phyloP scores from a whole-genome alignment of 2,329 filamentous ascomycete genomes.

The Malbranchea zuffiana region DNA sequence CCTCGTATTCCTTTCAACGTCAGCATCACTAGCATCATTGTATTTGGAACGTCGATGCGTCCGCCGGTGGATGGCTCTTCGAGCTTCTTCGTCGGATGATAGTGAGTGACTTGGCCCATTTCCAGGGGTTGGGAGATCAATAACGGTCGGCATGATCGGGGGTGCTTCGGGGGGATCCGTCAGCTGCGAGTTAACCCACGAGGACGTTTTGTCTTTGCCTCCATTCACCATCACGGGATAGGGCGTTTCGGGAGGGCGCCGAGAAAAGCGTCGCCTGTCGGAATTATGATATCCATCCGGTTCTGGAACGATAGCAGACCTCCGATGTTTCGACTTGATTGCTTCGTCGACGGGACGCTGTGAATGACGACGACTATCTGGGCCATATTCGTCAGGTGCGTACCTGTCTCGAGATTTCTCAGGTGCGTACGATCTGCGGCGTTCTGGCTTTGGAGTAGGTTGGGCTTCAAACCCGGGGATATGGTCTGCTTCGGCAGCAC shows the following conservation, averaged over 20 bases:
- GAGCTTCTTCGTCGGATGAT: conserved; percentile 35
- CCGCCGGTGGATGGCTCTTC: conserved; percentile 28
- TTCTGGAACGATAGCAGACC: conserved; percentile 23
- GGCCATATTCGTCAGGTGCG: conserved; percentile 20
- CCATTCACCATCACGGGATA: conserved; percentile 25
- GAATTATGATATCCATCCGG: conserved; percentile 26
- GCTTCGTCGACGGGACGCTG: conserved; percentile 25
- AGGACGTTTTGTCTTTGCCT: conserved; percentile 39
- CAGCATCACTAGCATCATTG: conserved; percentile 30
- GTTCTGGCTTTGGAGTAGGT: conserved; percentile 19
- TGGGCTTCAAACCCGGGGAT: conserved; percentile 11
- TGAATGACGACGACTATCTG: conserved; percentile 23
- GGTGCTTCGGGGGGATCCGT: conserved; percentile 40
- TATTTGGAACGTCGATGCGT: conserved; percentile 33
- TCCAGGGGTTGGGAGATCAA: conserved; percentile 30
- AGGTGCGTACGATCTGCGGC: conserved; percentile 24
- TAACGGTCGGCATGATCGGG: conserved; percentile 35
- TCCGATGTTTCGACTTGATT: conserved; percentile 26
- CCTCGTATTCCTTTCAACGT: conserved; percentile 27
- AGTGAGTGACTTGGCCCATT: conserved; percentile 26
- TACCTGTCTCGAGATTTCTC: conserved; percentile 21
- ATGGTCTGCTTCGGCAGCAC: conserved; percentile 23
- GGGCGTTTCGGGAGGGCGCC: conserved; percentile 14
- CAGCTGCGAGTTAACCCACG: conserved; percentile 40
- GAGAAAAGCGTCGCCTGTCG: conserved; percentile 20